phyloP scores from a whole-genome alignment of 352 stramenopile species.

The Pythium periplocum region DNA sequence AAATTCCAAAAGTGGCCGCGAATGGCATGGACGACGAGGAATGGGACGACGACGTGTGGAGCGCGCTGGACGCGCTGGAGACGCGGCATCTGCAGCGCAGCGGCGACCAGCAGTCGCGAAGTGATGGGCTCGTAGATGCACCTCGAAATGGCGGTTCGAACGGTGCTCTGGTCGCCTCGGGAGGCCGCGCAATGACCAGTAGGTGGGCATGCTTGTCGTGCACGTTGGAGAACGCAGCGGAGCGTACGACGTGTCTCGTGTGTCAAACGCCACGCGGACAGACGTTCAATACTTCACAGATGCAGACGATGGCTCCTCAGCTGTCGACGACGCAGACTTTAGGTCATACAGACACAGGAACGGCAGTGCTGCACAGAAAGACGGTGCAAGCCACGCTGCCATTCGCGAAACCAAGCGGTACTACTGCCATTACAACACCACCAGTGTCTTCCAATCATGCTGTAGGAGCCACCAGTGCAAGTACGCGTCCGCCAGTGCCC shows the following conservation, averaged over 20 bases:
- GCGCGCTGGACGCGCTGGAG: slow-evolving; percentile 62
- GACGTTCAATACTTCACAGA: slow-evolving; percentile 13
- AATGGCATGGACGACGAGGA: slow-evolving; percentile 57
- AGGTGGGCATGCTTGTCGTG: slow-evolving; percentile 51
- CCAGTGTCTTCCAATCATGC: no score
- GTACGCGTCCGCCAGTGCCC: no score
- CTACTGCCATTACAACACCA: slow-evolving; percentile 10
- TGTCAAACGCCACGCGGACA: slow-evolving; percentile 45
- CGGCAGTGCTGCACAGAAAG: slow-evolving; percentile 12
- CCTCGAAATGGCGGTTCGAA: no score
- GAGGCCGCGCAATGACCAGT: no score
- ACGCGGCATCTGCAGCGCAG: slow-evolving; percentile 19
- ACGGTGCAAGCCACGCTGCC: slow-evolving; percentile 60
- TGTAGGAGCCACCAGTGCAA: no score
- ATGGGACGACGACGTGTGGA: slow-evolving; percentile 80
- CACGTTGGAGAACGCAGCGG: slow-evolving; percentile 48
- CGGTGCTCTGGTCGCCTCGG: no score
- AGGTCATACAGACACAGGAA: no score
- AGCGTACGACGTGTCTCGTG: slow-evolving; percentile 32
- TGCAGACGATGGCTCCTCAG: not conserved
- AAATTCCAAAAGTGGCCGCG: slow-evolving; percentile 11
- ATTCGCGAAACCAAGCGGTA: slow-evolving; percentile 21
- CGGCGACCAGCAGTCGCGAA: not conserved
- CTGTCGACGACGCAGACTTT: not conserved
- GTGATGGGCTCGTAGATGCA: no score